Evolutionary conservation across 1,284 basidiomycete species (phyloP).

Genomic region (Ustilago hordei): DNA sequence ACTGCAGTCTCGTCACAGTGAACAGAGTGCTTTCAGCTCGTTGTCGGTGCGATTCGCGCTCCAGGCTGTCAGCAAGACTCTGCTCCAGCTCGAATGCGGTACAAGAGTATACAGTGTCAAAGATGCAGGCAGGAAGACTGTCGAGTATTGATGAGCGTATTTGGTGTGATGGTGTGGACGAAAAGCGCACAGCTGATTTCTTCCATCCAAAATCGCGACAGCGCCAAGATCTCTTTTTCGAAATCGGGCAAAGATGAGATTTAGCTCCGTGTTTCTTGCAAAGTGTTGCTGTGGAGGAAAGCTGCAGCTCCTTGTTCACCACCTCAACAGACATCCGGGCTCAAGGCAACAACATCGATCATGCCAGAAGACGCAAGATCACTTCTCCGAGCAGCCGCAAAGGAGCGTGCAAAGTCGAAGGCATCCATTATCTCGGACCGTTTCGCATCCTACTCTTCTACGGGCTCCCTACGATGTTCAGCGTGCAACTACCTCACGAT

Average conservation of each 20-base stretch:
- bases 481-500: slow-evolving; percentile 55
- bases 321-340: not conserved
- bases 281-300: slow-evolving; percentile 15
- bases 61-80: not conserved
- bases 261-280: not conserved
- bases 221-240: not conserved
- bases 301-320: not conserved
- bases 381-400: slow-evolving; percentile 46
- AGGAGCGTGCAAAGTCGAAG: slow-evolving; percentile 27
- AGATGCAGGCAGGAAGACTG: slow-evolving; percentile 1
- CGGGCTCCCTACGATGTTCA: slow-evolving; percentile 48
- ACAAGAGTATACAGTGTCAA: not conserved
- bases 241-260: slow-evolving; percentile 9
- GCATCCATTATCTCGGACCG: slow-evolving; percentile 35
- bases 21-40: not conserved
- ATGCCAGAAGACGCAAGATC: slow-evolving; percentile 53
- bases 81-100: not conserved
- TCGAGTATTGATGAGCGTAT: not conserved
- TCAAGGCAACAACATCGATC: not conserved
- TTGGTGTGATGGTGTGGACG: slow-evolving; percentile 4
- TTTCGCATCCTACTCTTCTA: slow-evolving; percentile 53
- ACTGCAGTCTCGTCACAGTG: not conserved
- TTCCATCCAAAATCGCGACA: not conserved
- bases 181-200: slow-evolving; percentile 2
- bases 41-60: not conserved